phyloP scores from a whole-genome alignment of 2,329 filamentous ascomycete genomes.

The Alternaria burnsii region DNA sequence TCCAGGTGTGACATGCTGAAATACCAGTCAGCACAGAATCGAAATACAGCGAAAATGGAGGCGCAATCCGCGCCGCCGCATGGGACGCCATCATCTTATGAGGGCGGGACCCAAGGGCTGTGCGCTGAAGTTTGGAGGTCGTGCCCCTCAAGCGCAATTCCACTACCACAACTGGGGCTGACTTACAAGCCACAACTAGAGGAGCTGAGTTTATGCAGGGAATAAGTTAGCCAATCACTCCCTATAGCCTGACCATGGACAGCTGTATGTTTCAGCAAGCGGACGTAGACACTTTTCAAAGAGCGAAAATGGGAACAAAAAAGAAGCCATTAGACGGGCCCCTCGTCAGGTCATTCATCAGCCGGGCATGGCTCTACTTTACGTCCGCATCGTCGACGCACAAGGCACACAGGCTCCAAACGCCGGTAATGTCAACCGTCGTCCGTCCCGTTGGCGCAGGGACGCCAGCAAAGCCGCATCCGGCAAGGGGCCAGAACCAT shows the following conservation, averaged over 20 bases:
- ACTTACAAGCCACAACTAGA: constrained; percentile 45
- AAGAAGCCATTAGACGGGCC: constrained; percentile 1
- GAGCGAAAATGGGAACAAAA: not conserved
- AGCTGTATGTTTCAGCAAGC: constrained; percentile 6
- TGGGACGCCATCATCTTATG: constrained; percentile 28
- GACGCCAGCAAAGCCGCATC: constrained; percentile 22
- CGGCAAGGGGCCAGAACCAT: constrained; percentile 19
- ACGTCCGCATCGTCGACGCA: constrained; percentile 29
- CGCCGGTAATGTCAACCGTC: constrained; percentile 24
- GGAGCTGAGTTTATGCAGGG: constrained; percentile 28
- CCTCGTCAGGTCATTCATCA: constrained; percentile 13
- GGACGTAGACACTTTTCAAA: not conserved
- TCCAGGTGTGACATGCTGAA: constrained; percentile 30
- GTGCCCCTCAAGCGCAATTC: constrained; percentile 25
- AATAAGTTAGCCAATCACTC: constrained; percentile 12
- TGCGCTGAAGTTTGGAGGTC: constrained; percentile 33
- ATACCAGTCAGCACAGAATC: constrained; percentile 21
- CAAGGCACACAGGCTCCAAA: constrained; percentile 23
- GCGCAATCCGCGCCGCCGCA: constrained; percentile 18
- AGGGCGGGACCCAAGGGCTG: constrained; percentile 25
- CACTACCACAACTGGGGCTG: constrained; percentile 13
- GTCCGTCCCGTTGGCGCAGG: constrained; percentile 26
- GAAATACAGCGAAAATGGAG: constrained; percentile 15
- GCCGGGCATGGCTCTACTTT: constrained; percentile 9
- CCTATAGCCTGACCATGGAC: constrained; percentile 6